phyloP scores from a whole-genome alignment of 805 yeast species.

The Trichomonascus vanleenenianus region DNA sequence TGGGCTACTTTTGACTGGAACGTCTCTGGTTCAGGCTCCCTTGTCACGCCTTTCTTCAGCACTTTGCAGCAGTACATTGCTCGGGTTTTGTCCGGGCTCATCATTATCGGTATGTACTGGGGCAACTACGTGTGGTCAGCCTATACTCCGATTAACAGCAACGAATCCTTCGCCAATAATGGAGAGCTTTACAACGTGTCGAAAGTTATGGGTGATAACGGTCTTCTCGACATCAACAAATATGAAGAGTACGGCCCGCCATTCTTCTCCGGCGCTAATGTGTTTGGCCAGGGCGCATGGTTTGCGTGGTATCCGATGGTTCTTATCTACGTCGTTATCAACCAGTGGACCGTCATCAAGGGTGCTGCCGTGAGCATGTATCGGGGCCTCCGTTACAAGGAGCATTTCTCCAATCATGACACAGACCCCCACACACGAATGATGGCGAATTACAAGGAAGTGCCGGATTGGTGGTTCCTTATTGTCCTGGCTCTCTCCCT shows the following conservation, averaged over 20 bases:
- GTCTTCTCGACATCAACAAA: slow-evolving; percentile 35
- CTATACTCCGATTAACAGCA: slow-evolving; percentile 45
- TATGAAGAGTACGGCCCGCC: slow-evolving; percentile 48
- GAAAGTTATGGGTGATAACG: slow-evolving; percentile 33
- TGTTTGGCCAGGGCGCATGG: slow-evolving; percentile 45
- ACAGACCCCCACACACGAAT: slow-evolving; percentile 41
- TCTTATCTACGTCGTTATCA: slow-evolving; percentile 34
- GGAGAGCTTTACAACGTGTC: slow-evolving; percentile 39
- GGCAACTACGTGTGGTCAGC: slow-evolving; percentile 44
- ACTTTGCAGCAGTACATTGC: slow-evolving; percentile 27
- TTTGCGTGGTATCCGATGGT: slow-evolving; percentile 47
- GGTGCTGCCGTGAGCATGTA: slow-evolving; percentile 22
- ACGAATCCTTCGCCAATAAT: slow-evolving; percentile 32
- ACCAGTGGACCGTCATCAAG: slow-evolving; percentile 12
- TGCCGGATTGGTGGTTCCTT: slow-evolving; percentile 47
- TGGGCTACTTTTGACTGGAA: slow-evolving; percentile 35
- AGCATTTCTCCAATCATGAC: background rate
- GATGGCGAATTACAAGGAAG: slow-evolving; percentile 43
- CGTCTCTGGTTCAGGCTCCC: slow-evolving; percentile 9
- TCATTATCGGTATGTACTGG: slow-evolving; percentile 30
- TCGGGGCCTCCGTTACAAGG: background rate
- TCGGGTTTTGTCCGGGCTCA: slow-evolving; percentile 6
- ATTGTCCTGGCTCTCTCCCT: slow-evolving; percentile 37
- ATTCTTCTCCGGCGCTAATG: slow-evolving; percentile 46
- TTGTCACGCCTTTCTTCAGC: slow-evolving; percentile 14